Evolutionary conservation across 2,329 filamentous ascomycete genomes (phyloP), one percentile per base, ranked within the genome.

Genomic region (Stachybotrys chartarum): DNA sequence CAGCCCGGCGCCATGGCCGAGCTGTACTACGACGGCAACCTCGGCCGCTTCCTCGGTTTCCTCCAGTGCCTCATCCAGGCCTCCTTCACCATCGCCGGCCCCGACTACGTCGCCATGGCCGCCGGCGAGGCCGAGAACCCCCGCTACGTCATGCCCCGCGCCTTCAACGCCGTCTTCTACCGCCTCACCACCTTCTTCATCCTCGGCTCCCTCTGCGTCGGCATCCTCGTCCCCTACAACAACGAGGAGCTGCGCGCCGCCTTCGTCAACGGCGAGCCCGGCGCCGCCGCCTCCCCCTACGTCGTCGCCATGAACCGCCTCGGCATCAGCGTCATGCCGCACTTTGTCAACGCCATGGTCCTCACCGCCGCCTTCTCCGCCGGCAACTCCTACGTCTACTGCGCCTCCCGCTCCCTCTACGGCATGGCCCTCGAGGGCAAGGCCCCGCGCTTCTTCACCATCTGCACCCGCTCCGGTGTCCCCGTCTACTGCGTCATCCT

Each of bases 121-220:
- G 86, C 87, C 3, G 86, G 85, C 17, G 88, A 91, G 68, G 81
- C 87, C 1, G 81, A 87, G 62, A 87, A 90, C 61, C 87, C 88
- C 0, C 83, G 87, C 16, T 72, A 72, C 17, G 81, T 86, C 18
- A 82, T 94, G 69, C 88, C 88, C 0, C 83, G 81, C 46, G 89
- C 89, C 1, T 91, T 84, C 70, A 90, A 90, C 57, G 84, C 86
- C 51, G 88, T 92, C 1, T 91, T 92, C 68, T 91, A 89, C 69
- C 85, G 90, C 35, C 74, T 93, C 35, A 86, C 86, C 0, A 74
- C 81, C 1, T 92, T 93, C 69, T 92, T 91, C 71, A 80, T 90
- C 45, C 79, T 91, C 1, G 88, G 88, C 1, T 84, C 87, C 0
- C 76, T 94, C 2, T 83, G 81, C 18, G 84, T 91, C 5, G 87